These are phyloP conservation scores for Yamadazyma atmosphaerica DNA, from an alignment of 1,139 yeast species.

Conservation along the genomic window DNA sequence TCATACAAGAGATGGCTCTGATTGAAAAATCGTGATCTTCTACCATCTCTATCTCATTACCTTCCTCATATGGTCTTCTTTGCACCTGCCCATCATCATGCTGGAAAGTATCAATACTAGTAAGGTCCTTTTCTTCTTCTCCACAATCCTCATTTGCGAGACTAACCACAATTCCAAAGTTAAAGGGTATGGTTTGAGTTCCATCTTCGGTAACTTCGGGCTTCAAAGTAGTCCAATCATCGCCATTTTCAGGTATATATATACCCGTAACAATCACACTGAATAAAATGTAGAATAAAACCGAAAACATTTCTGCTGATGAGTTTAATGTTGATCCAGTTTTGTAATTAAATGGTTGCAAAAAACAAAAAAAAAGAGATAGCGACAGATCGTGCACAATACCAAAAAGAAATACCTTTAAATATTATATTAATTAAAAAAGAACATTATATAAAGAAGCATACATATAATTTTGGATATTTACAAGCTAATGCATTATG, in stretches of 20 bases:
- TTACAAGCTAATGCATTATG: background rate
- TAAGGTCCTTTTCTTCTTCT: slow-evolving; percentile 10
- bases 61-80: slow-evolving; percentile 12
- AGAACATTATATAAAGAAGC: background rate
- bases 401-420: background rate
- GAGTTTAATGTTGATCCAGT: background rate
- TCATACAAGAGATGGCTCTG: slow-evolving; percentile 34
- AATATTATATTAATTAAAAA: background rate
- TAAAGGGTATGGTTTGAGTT: slow-evolving; percentile 27
- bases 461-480: background rate
- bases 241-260: slow-evolving; percentile 34
- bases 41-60: slow-evolving; percentile 8
- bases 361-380: background rate
- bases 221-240: slow-evolving; percentile 35
- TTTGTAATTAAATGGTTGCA: background rate
- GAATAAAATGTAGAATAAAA: slow-evolving; percentile 7
- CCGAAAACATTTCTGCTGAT: background rate
- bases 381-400: background rate
- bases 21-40: slow-evolving; percentile 15
- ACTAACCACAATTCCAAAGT: slow-evolving; percentile 37
- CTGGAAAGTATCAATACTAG: slow-evolving; percentile 17
- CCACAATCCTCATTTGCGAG: slow-evolving; percentile 20
- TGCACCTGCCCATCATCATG: slow-evolving; percentile 36
- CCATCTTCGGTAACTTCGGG: slow-evolving; percentile 25
- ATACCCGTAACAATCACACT: slow-evolving; percentile 10